Conservation (phyloP, 148 eudicot genomes). For the Rhododendron ovatum region DNA sequence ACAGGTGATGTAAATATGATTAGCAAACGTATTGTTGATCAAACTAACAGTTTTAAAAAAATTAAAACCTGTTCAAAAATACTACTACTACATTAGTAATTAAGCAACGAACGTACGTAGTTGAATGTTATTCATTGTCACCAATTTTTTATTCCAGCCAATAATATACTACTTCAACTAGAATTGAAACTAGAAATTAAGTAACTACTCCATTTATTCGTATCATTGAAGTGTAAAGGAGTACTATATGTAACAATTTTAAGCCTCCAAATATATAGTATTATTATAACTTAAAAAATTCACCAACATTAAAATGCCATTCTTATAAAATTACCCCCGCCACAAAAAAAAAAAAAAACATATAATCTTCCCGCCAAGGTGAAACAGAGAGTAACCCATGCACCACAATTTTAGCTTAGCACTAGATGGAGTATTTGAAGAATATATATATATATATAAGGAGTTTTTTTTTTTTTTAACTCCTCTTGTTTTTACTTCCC, state of each 20-base stretch:
- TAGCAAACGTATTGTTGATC: too few relatives aligned
- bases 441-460: too few relatives aligned
- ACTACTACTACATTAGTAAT: too few relatives aligned
- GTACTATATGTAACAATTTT: background rate
- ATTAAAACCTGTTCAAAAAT: too few relatives aligned
- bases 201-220: background rate
- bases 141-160: background rate
- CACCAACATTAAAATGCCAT: background rate
- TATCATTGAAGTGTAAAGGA: background rate
- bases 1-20: too few relatives aligned
- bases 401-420: background rate
- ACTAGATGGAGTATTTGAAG: background rate
- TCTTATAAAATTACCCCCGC: background rate
- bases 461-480: constrained; percentile 12
- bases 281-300: background rate
- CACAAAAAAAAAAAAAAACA: background rate
- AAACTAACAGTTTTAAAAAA: too few relatives aligned
- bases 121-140: too few relatives aligned
- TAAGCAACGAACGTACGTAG: too few relatives aligned
- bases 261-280: background rate
- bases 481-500: constrained; percentile 85
- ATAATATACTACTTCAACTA: background rate
- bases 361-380: background rate
- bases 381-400: background rate
- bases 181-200: background rate